phyloP scores from a whole-genome alignment of 1,284 basidiomycete species.

The Puccinia triticina region DNA sequence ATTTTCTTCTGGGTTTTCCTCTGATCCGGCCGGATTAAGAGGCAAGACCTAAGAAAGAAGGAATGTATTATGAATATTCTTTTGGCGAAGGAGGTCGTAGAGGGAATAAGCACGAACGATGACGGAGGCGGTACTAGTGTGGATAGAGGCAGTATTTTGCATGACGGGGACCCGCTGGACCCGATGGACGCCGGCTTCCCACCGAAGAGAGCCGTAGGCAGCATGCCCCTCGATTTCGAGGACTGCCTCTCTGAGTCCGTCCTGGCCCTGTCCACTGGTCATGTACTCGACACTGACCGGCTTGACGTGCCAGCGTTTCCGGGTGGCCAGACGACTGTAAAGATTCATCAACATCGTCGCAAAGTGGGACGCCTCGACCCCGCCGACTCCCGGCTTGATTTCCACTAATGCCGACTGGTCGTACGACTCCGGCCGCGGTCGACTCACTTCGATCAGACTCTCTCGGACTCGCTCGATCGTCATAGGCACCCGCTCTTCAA shows the following conservation, averaged over 20 bases:
- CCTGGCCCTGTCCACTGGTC: slow-evolving; percentile 63
- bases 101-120: slow-evolving; percentile 67
- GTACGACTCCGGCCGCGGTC: slow-evolving; percentile 71
- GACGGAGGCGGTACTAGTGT: slow-evolving; percentile 88
- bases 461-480: neutral
- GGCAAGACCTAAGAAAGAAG: slow-evolving; percentile 69
- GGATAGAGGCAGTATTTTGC: slow-evolving; percentile 80
- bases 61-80: neutral
- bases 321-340: slow-evolving; percentile 74
- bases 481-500: neutral
- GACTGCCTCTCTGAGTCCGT: slow-evolving; percentile 79
- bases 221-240: slow-evolving; percentile 77
- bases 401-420: slow-evolving; percentile 80
- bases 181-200: slow-evolving; percentile 93
- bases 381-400: slow-evolving; percentile 89
- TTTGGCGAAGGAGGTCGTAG: slow-evolving; percentile 18
- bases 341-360: slow-evolving; percentile 77
- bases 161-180: slow-evolving; percentile 92
- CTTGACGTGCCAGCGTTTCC: slow-evolving; percentile 61
- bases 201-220: slow-evolving; percentile 75
- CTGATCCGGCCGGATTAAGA: slow-evolving; percentile 62
- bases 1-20: slow-evolving; percentile 62
- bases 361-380: slow-evolving; percentile 84
- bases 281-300: slow-evolving; percentile 57
- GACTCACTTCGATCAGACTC: slow-evolving; percentile 71